Percentiles rank a stretch among this genome's conserved stretches.
Evolutionary conservation across 768 basidiomycete species (phyloP).

Genomic region (Thelephora ganbajun): DNA sequence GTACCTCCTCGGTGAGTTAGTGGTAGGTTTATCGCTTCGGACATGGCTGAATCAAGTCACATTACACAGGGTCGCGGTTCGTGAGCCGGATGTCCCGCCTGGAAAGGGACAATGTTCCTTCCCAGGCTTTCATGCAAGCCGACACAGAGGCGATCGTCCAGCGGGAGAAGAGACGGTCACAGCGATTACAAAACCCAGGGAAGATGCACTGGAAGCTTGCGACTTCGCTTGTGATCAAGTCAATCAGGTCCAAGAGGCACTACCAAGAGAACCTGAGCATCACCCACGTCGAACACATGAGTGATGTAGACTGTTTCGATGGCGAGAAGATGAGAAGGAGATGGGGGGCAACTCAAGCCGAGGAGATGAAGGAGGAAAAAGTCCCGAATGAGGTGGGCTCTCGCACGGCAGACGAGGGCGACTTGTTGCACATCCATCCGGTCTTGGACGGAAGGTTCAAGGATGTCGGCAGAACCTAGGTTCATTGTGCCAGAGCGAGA

Average conservation of each 20-base stretch:
- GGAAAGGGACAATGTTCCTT: slow-evolving; percentile 14
- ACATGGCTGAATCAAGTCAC: neutral
- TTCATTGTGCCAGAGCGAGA: too few relatives aligned
- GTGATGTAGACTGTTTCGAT: slow-evolving; percentile 58
- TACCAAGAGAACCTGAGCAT: slow-evolving; percentile 48
- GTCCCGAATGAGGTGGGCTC: slow-evolving; percentile 5
- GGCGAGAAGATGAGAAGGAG: slow-evolving; percentile 22
- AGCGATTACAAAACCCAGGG: slow-evolving; percentile 13
- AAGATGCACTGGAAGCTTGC: slow-evolving; percentile 30
- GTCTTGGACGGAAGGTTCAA: slow-evolving; percentile 21
- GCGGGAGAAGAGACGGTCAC: slow-evolving; percentile 31
- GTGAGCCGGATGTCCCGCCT: slow-evolving; percentile 48
- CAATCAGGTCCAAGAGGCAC: slow-evolving; percentile 34
- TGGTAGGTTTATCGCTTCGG: neutral
- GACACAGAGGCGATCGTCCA: slow-evolving; percentile 31
- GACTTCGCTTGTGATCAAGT: slow-evolving; percentile 25
- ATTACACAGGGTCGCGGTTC: slow-evolving; percentile 48
- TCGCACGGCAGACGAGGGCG: slow-evolving; percentile 10
- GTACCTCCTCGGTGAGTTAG: slow-evolving; percentile 58
- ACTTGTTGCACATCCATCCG: slow-evolving; percentile 18
- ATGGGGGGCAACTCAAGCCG: neutral
- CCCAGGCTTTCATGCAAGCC: slow-evolving; percentile 21
- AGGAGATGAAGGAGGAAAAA: slow-evolving; percentile 1
- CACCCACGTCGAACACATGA: slow-evolving; percentile 63
- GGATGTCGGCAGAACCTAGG: slow-evolving; percentile 14